Base-by-base conservation (phyloP, 2,329 filamentous ascomycete genomes). In the Blastomyces percursus region DNA sequence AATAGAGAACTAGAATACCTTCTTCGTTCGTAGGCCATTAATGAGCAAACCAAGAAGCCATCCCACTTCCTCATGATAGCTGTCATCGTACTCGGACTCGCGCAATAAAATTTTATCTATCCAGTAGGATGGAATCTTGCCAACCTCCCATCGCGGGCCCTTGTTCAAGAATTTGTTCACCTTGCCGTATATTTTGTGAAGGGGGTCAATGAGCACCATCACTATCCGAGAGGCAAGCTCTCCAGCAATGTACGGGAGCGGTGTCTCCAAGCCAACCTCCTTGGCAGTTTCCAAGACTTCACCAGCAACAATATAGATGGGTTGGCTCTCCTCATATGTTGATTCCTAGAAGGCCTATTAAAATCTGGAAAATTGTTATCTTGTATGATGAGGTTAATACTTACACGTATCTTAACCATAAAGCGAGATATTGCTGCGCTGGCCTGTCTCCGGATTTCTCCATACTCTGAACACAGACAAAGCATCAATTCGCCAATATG, bases 151-250 rank as follows among this genome's bases (percentile, higher is more conserved):
- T 30, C 81, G 75, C 0, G 93, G 92, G 0, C 86, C 84, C 60
- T 86, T 86, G 27, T 90, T 90, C 44, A 97, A 82, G 73, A 92
- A 96, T 6, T 82, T 80, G 77, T 96, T 96, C 75, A 94, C 78
- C 72, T 96, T 96, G 63, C 86, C 84, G 72, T 96, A 97, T 46
- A 96, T 82, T 64, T 84, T 84, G 71, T 96, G 90, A 19, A 91
- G 81, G 0, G 93, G 93, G 65, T 90, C 86, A 27, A 81, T 82
- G 55, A 96, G 77, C 19, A 96, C 84, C 1, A 82, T 77, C 8
- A 96, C 79, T 1, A 86, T 85, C 66, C 85, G 84, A 56, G 83
- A 81, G 8, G 90, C 87, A 69, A 96, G 94, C 12, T 88, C 84
- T n/a, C 86, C 83, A 6, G 90, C 85, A 14, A 90, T 81, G 64